phyloP scores from a whole-genome alignment of 208 protist genomes.

The Plasmodiophora brassicae region DNA sequence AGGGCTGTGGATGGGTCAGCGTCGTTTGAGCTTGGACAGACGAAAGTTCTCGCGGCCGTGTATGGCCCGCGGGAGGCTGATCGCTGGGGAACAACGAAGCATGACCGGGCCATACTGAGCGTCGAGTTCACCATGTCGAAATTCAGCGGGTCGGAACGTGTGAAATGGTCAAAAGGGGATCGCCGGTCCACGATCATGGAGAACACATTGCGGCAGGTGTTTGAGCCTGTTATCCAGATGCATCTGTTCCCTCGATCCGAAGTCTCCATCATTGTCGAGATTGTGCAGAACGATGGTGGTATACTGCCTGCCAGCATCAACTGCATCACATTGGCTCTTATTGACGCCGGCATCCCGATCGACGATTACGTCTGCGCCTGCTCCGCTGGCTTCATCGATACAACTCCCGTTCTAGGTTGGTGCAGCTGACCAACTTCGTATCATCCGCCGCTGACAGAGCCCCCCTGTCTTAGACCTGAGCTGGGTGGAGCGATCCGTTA shows the following conservation, averaged over 20 bases:
- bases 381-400: conserved; percentile 65
- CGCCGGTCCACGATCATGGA: conserved; percentile 53
- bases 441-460: not conserved
- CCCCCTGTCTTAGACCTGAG: conserved; percentile 56
- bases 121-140: conserved; percentile 66
- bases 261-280: conserved; percentile 72
- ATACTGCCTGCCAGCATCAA: conserved; percentile 67
- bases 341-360: conserved; percentile 80
- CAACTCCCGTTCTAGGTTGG: conserved; percentile 57
- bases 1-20: conserved; percentile 67
- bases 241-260: conserved; percentile 65
- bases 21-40: conserved; percentile 59
- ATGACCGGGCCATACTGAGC: conserved; percentile 65
- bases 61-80: conserved; percentile 64
- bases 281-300: conserved; percentile 77
- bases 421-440: not conserved
- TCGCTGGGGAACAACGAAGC: not conserved
- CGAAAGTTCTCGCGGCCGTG: conserved; percentile 66
- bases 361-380: conserved; percentile 70
- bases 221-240: conserved; percentile 57
- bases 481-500: conserved; percentile 60
- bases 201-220: conserved; percentile 60
- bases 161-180: not conserved
- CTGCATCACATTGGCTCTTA: conserved; percentile 72
- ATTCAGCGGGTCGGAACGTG: conserved; percentile 60